These are phyloP conservation scores for Trichoderma koningii DNA, from an alignment of 2,329 filamentous ascomycete species.

Conservation along the genomic window DNA sequence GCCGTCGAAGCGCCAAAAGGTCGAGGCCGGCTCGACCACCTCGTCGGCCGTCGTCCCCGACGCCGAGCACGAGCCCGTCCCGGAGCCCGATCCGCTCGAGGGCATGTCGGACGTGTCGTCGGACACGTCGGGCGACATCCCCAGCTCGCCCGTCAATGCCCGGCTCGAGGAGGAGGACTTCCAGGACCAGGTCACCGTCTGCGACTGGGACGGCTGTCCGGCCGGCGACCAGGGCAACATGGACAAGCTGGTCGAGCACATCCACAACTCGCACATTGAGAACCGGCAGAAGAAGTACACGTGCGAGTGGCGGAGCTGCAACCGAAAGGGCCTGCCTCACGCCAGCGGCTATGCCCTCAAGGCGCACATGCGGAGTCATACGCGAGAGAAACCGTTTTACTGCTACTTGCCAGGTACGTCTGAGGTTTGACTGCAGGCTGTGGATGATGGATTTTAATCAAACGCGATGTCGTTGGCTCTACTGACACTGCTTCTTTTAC, in stretches of 20 bases:
- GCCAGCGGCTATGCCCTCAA: constrained; percentile 94
- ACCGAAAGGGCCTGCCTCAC: constrained; percentile 84
- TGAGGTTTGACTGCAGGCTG: no score
- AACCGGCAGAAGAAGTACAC: constrained; percentile 93
- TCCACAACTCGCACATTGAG: constrained; percentile 92
- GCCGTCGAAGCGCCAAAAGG: constrained; percentile 52
- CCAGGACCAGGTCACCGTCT: constrained; percentile 75
- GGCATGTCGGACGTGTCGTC: constrained; percentile 76
- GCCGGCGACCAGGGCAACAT: constrained; percentile 74
- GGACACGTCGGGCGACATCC: constrained; percentile 85
- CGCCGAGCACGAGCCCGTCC: constrained; percentile 49
- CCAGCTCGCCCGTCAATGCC: constrained; percentile 68
- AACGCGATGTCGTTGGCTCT: neutral
- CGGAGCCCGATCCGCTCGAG: constrained; percentile 56
- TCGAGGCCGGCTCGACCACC: constrained; percentile 48
- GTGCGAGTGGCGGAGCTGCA: constrained; percentile 95
- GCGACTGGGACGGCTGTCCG: constrained; percentile 75
- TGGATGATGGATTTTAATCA: neutral
- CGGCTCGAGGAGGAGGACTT: constrained; percentile 72
- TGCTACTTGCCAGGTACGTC: constrained; percentile 83
- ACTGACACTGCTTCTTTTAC: neutral
- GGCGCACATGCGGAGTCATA: constrained; percentile 97
- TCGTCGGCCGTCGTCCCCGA: constrained; percentile 49
- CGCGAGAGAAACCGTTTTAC: constrained; percentile 97
- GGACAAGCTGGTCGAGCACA: constrained; percentile 78